Evolutionary conservation across 768 basidiomycete species (phyloP).

Genomic region (Boletus huronensis): DNA sequence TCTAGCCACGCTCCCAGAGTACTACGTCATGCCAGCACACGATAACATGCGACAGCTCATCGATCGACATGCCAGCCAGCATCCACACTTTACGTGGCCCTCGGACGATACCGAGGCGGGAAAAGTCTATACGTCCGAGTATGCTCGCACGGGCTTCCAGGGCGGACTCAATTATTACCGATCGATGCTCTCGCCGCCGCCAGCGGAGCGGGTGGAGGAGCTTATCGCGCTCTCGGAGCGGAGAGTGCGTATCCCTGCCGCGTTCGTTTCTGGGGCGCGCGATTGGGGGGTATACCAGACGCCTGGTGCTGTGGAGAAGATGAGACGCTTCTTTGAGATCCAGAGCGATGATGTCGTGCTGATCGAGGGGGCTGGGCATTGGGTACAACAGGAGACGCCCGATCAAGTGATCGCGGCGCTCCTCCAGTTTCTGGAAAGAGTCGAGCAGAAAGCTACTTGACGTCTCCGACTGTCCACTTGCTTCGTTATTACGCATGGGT

Average conservation of each 20-base stretch:
- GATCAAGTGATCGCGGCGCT: conserved; percentile 40
- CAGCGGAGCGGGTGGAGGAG: conserved; percentile 37
- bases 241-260: conserved; percentile 48
- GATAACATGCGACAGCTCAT: conserved; percentile 53
- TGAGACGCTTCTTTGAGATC: conserved; percentile 37
- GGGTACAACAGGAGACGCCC: conserved; percentile 59
- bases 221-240: conserved; percentile 44
- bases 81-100: conserved; percentile 40
- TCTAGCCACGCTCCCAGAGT: conserved; percentile 47
- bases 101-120: conserved; percentile 41
- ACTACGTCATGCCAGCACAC: conserved; percentile 59
- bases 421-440: conserved; percentile 38
- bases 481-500: conserved; percentile 15
- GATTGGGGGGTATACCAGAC: conserved; percentile 63
- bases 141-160: conserved; percentile 54
- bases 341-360: conserved; percentile 46
- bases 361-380: conserved; percentile 56
- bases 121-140: conserved; percentile 47
- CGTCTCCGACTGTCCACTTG: no score
- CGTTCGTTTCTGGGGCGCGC: conserved; percentile 52
- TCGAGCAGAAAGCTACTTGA: conserved; percentile 3
- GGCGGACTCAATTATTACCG: conserved; percentile 62
- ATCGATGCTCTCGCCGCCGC: conserved; percentile 29
- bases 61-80: conserved; percentile 32
- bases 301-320: conserved; percentile 45